A percentile compares a stretch with the other conserved stretches of the same genome.
These are phyloP conservation scores for Bipolaris oryzae DNA, from an alignment of 2,329 filamentous ascomycete species.

Conservation along the genomic window DNA sequence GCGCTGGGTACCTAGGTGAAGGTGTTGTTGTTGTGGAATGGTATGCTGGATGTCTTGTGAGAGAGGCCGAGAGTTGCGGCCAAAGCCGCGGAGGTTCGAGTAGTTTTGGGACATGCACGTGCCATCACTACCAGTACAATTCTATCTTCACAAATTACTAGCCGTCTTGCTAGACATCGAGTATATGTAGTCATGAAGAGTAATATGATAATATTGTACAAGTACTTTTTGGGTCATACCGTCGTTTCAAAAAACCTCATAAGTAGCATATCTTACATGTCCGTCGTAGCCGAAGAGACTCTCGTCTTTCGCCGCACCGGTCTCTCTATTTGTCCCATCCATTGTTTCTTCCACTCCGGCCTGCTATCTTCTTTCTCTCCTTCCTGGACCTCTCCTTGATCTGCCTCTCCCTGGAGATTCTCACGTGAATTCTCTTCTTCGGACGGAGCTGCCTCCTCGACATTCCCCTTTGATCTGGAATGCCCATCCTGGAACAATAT, in stretches of 20 bases:
- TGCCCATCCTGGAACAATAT: constrained; percentile 17
- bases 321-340: constrained; percentile 20
- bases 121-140: constrained; percentile 8
- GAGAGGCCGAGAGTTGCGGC: constrained; percentile 22
- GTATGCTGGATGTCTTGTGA: background rate
- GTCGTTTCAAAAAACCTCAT: background rate
- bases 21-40: background rate
- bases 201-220: constrained; percentile 14
- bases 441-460: background rate
- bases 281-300: background rate
- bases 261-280: constrained; percentile 3
- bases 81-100: constrained; percentile 28
- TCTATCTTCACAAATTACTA: background rate
- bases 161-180: background rate
- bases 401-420: constrained; percentile 11
- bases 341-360: constrained; percentile 25
- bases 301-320: constrained; percentile 4
- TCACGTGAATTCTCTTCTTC: constrained; percentile 22
- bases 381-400: background rate
- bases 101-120: constrained; percentile 21
- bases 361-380: background rate
- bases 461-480: constrained; percentile 1
- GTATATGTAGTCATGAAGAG: background rate
- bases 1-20: constrained; percentile 3
- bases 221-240: background rate